Evolutionary conservation across 306 rosid species (phyloP).

Genomic region (Styphnolobium japonicum): DNA sequence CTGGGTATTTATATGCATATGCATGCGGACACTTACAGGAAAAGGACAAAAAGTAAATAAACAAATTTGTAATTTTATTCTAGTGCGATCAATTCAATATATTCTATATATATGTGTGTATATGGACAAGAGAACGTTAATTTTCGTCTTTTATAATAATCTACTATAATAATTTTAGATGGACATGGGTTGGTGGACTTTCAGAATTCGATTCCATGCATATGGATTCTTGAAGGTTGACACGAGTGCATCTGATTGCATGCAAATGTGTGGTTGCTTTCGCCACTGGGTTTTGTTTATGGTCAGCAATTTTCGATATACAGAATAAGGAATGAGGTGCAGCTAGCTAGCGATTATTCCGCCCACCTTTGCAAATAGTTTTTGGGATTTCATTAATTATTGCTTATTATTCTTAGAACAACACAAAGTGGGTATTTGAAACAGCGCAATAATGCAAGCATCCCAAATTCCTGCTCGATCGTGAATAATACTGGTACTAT

Average conservation of each 20-base stretch:
- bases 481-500: neutral
- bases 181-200: conserved; percentile 18
- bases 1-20: conserved; percentile 21
- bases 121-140: neutral
- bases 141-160: neutral
- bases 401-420: conserved; percentile 11
- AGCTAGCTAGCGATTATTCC: conserved; percentile 36
- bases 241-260: conserved; percentile 34
- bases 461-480: conserved; percentile 29
- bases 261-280: conserved; percentile 49
- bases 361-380: conserved; percentile 26
- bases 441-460: conserved; percentile 33
- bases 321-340: conserved; percentile 64
- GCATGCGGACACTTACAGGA: neutral
- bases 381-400: neutral
- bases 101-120: neutral
- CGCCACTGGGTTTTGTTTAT: conserved; percentile 14
- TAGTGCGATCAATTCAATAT: neutral
- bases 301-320: conserved; percentile 28
- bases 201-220: conserved; percentile 46
- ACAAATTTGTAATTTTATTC: neutral
- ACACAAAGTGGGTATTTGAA: conserved; percentile 6
- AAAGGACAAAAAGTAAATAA: conserved; percentile 19
- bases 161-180: neutral
- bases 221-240: conserved; percentile 38